A percentile compares a stretch with the other conserved stretches of the same genome.
Conservation (phyloP, 2,329 filamentous ascomycete species). For the Hyphodiscus sp. region DNA sequence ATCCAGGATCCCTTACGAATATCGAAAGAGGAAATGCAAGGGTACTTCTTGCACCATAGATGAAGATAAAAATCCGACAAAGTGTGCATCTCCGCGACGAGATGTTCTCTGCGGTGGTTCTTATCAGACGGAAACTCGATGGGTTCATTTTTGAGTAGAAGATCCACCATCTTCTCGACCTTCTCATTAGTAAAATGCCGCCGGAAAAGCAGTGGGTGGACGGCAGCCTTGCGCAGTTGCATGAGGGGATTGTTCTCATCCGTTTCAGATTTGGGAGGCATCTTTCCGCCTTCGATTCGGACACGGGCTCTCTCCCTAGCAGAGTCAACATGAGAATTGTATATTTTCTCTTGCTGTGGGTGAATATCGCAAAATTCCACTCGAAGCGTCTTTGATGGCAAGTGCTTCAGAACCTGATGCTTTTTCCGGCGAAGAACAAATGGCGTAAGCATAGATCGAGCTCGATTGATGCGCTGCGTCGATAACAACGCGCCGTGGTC, state of each 20-base stretch:
- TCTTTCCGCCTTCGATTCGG: constrained; percentile 45
- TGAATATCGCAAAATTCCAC: constrained; percentile 80
- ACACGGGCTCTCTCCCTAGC: constrained; percentile 52
- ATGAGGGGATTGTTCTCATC: constrained; percentile 72
- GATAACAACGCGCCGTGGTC: constrained; percentile 80
- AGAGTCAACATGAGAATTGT: constrained; percentile 61
- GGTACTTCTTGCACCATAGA: constrained; percentile 56
- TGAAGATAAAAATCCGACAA: constrained; percentile 61
- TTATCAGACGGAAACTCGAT: constrained; percentile 41
- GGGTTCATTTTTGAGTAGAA: constrained; percentile 64
- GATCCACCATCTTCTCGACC: constrained; percentile 70
- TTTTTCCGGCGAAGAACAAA: constrained; percentile 95
- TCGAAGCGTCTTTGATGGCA: constrained; percentile 72
- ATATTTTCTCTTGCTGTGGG: constrained; percentile 63
- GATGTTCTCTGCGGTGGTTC: constrained; percentile 40
- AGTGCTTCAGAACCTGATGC: constrained; percentile 76
- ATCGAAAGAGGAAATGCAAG: constrained; percentile 48
- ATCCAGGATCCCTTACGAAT: constrained; percentile 47
- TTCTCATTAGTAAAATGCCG: constrained; percentile 70
- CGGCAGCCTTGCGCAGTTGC: constrained; percentile 84
- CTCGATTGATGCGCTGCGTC: constrained; percentile 76
- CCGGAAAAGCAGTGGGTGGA: constrained; percentile 84
- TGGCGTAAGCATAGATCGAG: constrained; percentile 86
- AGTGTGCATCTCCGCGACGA: constrained; percentile 50
- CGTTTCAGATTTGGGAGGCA: constrained; percentile 37